Percentiles rank a stretch among this genome's conserved stretches.
These are phyloP conservation scores for Apophysomyces sp. DNA, from an alignment of 371 early-diverging fungal genomes.

Conservation along the genomic window DNA sequence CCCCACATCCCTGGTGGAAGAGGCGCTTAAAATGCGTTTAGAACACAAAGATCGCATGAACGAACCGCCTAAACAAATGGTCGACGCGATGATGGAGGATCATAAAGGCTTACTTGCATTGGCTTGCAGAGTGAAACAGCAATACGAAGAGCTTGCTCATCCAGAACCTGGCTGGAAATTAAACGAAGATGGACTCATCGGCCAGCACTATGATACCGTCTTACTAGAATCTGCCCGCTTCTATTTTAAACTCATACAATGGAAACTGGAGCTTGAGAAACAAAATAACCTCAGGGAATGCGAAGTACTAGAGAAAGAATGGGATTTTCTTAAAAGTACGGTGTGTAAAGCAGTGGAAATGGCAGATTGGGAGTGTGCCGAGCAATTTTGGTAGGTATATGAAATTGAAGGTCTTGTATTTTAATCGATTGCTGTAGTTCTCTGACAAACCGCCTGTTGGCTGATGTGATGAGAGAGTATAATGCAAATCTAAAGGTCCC, in stretches of 20 bases:
- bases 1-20: slow-evolving; percentile 76
- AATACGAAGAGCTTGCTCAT: slow-evolving; percentile 63
- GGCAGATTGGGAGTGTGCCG: slow-evolving; percentile 75
- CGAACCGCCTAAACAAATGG: slow-evolving; percentile 69
- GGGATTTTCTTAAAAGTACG: slow-evolving; percentile 69
- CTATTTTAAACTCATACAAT: slow-evolving; percentile 77
- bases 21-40: slow-evolving; percentile 74
- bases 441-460: slow-evolving; percentile 46
- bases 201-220: slow-evolving; percentile 67
- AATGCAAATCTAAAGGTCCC: slow-evolving; percentile 42
- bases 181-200: slow-evolving; percentile 52
- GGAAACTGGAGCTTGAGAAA: slow-evolving; percentile 58
- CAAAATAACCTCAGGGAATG: slow-evolving; percentile 71
- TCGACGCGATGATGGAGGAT: slow-evolving; percentile 83
- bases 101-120: slow-evolving; percentile 70
- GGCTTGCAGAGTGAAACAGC: slow-evolving; percentile 71
- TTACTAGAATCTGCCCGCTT: slow-evolving; percentile 72
- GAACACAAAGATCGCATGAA: slow-evolving; percentile 71
- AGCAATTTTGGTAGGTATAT: slow-evolving; percentile 68
- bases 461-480: slow-evolving; percentile 50
- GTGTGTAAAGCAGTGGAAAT: slow-evolving; percentile 71
- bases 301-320: slow-evolving; percentile 81
- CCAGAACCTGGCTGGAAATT: slow-evolving; percentile 75
- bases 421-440: slow-evolving; percentile 21
- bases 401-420: not conserved